Base-by-base conservation (phyloP, 441 rosid species). In the Syzygium syzygioides region DNA sequence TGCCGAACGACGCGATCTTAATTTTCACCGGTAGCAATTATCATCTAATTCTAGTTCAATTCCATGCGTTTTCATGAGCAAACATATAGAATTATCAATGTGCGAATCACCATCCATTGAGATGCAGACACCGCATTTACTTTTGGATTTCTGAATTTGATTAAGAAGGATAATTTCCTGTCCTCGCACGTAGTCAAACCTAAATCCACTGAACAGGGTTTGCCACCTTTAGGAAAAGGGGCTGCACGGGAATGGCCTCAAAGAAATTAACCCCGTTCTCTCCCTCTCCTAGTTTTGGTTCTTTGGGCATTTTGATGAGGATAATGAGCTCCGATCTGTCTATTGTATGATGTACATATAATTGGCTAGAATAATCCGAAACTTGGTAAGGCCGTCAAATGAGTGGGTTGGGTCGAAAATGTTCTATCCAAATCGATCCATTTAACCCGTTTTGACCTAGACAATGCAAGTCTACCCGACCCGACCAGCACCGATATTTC, bases 401-500 rank as follows among this genome's bases (percentile, higher is more conserved):
- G 64, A 6, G 30, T 5, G 5, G n/a, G n/a, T 28, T 12, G 6
- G 30, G 14, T 25, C 0, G 0, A 9, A 56, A 57, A 57, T 25
- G 62, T 57, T 13, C 14, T 57, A 57, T 0, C 14, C 2, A 25
- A 57, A 25, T 57, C 11, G 7, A 57, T 41, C 10, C 1, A 26
- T 57, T 57, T 57, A 57, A 57, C 1, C 14, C 3, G 26, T 25
- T 57, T 0, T 25, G n/a, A 25, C 14, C 2, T 0, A 57, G 0
- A 0, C 3, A 25, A 57, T 25, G 11, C 6, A 25, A 4, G 11
- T 57, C 9, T 11, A 57, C n/a, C 0, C 0, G 0, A 57, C 62
- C 0, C 0, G 0, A 57, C 1, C 62, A 1, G 0, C 0, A 25
- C n/a, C 6, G 3, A 25, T 57, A 25, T 57, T 57, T 25, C 62